Percentiles rank a stretch among this genome's conserved stretches.
Conservation (phyloP, 345 rosid species). For the Barbarea vulgaris region DNA sequence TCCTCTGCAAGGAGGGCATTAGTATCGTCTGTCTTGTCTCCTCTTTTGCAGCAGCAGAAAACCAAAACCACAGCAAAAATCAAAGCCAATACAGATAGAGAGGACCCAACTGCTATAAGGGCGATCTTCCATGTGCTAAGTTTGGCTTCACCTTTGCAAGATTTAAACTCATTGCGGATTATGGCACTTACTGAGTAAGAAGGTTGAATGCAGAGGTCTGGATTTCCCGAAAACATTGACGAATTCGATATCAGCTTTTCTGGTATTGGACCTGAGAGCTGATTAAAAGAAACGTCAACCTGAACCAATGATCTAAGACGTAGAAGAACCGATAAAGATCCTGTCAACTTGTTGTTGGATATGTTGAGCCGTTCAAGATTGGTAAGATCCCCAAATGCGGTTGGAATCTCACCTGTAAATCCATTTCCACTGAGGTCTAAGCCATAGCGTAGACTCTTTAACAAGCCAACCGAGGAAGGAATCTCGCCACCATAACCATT, state of each 20-base stretch:
- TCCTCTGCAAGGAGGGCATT: slow-evolving; percentile 44
- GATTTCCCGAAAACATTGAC: slow-evolving; percentile 57
- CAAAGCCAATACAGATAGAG: slow-evolving; percentile 24
- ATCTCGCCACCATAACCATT: slow-evolving; percentile 67
- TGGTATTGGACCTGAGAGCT: slow-evolving; percentile 67
- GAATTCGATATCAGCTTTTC: slow-evolving; percentile 41
- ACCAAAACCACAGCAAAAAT: slow-evolving; percentile 41
- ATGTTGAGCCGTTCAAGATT: slow-evolving; percentile 58
- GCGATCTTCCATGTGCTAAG: slow-evolving; percentile 43
- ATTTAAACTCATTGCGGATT: slow-evolving; percentile 40
- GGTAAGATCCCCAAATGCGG: slow-evolving; percentile 45
- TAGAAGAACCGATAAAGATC: slow-evolving; percentile 52
- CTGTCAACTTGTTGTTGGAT: slow-evolving; percentile 72
- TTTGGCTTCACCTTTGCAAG: slow-evolving; percentile 48
- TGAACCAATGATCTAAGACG: slow-evolving; percentile 41
- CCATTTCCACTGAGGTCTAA: slow-evolving; percentile 69
- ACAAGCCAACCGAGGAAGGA: slow-evolving; percentile 60
- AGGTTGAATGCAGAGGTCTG: slow-evolving; percentile 60
- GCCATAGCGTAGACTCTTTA: slow-evolving; percentile 50
- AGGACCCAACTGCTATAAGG: slow-evolving; percentile 51
- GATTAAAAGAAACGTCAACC: slow-evolving; percentile 63
- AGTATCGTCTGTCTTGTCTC: slow-evolving; percentile 39
- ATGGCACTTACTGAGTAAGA: slow-evolving; percentile 39
- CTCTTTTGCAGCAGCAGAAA: slow-evolving; percentile 32
- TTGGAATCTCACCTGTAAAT: slow-evolving; percentile 67